A percentile compares a stretch with the other conserved stretches of the same genome.
Evolutionary conservation across 73 alveolate genomes (phyloP).

Genomic region (Paramecium tetraurelia): DNA sequence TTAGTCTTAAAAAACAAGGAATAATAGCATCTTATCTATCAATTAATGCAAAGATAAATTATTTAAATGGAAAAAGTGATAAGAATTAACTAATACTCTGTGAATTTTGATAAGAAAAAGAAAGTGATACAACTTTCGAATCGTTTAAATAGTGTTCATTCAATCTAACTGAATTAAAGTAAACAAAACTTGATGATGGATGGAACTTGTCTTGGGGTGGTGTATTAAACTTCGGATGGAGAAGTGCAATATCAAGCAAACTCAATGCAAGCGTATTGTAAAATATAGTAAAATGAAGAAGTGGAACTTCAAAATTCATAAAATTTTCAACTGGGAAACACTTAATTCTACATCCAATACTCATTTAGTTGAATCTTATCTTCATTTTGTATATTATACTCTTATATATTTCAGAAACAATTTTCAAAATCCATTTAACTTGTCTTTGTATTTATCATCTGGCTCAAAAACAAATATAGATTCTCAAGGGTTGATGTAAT

Average conservation of each 20-base stretch:
- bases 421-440: no score
- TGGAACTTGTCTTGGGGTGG: background rate
- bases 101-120: background rate
- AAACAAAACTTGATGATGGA: background rate
- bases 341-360: background rate
- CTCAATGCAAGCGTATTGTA: background rate
- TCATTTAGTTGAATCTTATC: background rate
- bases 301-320: background rate
- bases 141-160: background rate
- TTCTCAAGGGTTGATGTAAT: no score
- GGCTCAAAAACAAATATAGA: no score
- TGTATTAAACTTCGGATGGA: background rate
- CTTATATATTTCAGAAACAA: background rate
- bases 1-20: background rate
- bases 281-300: background rate
- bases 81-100: background rate
- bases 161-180: background rate
- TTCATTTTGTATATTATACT: background rate
- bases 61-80: background rate
- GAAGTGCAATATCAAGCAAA: background rate
- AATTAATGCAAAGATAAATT: background rate
- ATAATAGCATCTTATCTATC: background rate
- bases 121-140: background rate
- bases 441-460: no score
- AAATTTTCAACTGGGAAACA: background rate